Percentiles rank a stretch among this genome's conserved stretches.
phyloP scores from a whole-genome alignment of 1,284 basidiomycete species.

The Microbotryum saponariae region DNA sequence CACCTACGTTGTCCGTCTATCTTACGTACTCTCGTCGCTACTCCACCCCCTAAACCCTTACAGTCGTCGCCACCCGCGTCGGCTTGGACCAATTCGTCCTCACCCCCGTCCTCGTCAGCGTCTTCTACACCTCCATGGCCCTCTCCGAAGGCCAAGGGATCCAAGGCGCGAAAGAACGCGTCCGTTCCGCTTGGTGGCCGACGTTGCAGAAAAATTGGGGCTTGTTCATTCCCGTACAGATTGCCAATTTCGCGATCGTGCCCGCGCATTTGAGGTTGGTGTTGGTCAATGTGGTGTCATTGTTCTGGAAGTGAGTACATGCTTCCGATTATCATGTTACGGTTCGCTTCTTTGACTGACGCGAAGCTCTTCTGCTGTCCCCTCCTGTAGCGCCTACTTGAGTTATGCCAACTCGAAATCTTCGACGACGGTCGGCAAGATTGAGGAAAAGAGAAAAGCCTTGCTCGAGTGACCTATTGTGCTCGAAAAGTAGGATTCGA shows the following conservation, averaged over 20 bases:
- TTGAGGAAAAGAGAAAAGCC: slow-evolving; percentile 9
- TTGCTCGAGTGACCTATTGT: too few relatives aligned
- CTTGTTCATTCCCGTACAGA: slow-evolving; percentile 56
- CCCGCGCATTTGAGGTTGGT: slow-evolving; percentile 72
- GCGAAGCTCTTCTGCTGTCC: too few relatives aligned
- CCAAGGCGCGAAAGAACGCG: slow-evolving; percentile 51
- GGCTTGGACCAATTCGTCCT: slow-evolving; percentile 65
- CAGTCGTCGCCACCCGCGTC: slow-evolving; percentile 47
- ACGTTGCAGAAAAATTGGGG: slow-evolving; percentile 56
- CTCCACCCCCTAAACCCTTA: too few relatives aligned
- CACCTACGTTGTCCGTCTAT: too few relatives aligned
- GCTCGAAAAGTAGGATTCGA: too few relatives aligned
- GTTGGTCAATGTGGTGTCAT: slow-evolving; percentile 64
- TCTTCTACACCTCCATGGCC: slow-evolving; percentile 68
- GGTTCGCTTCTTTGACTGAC: too few relatives aligned
- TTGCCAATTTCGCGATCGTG: slow-evolving; percentile 70
- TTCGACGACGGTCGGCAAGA: slow-evolving; percentile 5
- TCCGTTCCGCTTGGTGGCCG: slow-evolving; percentile 58
- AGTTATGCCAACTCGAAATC: slow-evolving; percentile 26
- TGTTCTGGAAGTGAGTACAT: slow-evolving; percentile 60
- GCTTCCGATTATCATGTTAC: background rate
- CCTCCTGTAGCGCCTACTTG: slow-evolving; percentile 23
- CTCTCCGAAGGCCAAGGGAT: slow-evolving; percentile 60
- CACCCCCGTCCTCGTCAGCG: slow-evolving; percentile 58
- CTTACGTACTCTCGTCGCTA: background rate